Conservation (phyloP, 164 flowering plant genomes). For the Berberis vulgaris region DNA sequence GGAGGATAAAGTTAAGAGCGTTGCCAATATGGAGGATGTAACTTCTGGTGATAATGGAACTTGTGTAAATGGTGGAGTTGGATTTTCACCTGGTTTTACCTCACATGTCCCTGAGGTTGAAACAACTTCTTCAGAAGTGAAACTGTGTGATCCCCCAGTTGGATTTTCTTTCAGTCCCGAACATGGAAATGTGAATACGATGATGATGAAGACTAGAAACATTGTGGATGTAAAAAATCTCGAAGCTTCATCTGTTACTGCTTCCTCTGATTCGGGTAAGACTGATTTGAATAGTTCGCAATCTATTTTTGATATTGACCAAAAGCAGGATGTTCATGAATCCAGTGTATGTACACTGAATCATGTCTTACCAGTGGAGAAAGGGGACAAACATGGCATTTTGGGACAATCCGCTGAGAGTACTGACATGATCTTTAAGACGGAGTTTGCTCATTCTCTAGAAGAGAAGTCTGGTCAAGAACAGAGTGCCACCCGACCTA, state of each 20-base stretch:
- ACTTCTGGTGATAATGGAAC: constrained; percentile 11
- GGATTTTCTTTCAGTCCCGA: constrained; percentile 7
- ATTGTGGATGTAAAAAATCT: constrained; percentile 8
- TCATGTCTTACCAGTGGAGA: constrained; percentile 12
- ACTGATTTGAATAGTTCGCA: constrained; percentile 5
- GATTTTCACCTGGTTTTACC: constrained; percentile 10
- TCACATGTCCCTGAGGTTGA: constrained; percentile 11
- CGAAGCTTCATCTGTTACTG: constrained; percentile 8
- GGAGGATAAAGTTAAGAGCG: constrained; percentile 15
- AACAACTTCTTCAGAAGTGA: constrained; percentile 11
- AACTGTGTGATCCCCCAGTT: constrained; percentile 8
- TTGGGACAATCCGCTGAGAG: constrained; percentile 11
- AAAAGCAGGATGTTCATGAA: constrained; percentile 7
- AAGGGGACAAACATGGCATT: constrained; percentile 15
- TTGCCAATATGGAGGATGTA: constrained; percentile 7
- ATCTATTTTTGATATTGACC: constrained; percentile 12
- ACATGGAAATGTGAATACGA: constrained; percentile 13
- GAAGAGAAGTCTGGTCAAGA: constrained; percentile 17
- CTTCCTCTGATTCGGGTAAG: constrained; percentile 3
- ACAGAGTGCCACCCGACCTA: constrained; percentile 7
- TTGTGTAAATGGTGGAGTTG: constrained; percentile 11
- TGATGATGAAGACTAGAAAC: constrained; percentile 10
- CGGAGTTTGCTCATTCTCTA: constrained; percentile 1
- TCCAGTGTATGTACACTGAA: constrained; percentile 9
- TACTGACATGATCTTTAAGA: constrained; percentile 3